Base-by-base conservation (phyloP, 2,329 filamentous ascomycete genomes). In the Bimuria novae-zelandiae region DNA sequence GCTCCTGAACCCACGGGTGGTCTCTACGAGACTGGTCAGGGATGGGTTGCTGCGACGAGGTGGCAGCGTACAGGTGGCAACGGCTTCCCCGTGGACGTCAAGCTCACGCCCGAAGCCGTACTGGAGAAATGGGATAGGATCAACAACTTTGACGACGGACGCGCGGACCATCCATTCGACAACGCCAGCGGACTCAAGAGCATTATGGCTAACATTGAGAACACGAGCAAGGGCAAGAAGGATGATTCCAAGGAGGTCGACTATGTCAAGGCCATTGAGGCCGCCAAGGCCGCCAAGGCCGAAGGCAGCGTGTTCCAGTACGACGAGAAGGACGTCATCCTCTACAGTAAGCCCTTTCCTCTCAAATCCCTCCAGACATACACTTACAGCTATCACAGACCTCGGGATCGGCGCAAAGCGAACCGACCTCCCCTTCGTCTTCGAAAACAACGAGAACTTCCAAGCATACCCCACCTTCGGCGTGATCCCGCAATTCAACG, bases 381-480 rank as follows among this genome's bases (percentile, higher is more conserved):
- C 11, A 43, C n/a, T 25, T 45, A 46, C 68, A 72, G 57, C 72
- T 58, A 48, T 21, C 1, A 14, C 33, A 80, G 78, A 97, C 78
- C 82, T 99, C 36, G 93, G 93, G 55, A 77, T 99, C 56, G 94
- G 94, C 52, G 92, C 93, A 61, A 97, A 96, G 82, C 87, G 89
- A 63, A 91, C 85, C 25, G 91, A 99, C 57, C 83, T 99, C 33
- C 84, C 87, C 59, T 87, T 95, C 64, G 88, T 97, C 57, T 99
- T 90, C 70, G 94, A 99, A 81, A 89, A 90, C 69, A 79, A 87
- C 69, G 92, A 97, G 50, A 84, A 94, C 74, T 99, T 99, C 85
- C 91, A 97, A 74, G 88, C 90, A 48, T 81, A 97, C 48, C 94
- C 94, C 48, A 95, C 92, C n/a, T 99, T 90, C 69, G 94, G 92